A percentile compares a stretch with the other conserved stretches of the same genome.
phyloP scores from a whole-genome alignment of 345 rosid genomes.

The Citrus sp. region DNA sequence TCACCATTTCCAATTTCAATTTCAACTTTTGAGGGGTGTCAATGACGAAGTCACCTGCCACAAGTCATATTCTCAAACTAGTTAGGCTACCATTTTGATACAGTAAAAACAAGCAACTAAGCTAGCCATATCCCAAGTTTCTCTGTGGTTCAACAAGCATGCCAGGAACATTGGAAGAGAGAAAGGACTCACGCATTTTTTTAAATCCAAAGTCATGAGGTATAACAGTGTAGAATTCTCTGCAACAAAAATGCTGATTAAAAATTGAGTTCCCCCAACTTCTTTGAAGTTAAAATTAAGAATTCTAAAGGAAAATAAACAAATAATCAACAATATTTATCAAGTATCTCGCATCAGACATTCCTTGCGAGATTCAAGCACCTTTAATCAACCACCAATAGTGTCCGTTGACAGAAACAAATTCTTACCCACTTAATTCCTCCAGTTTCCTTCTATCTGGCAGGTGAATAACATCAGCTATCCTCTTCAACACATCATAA shows the following conservation, averaged over 20 bases:
- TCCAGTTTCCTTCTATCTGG: slow-evolving; percentile 51
- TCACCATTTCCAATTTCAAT: slow-evolving; percentile 84
- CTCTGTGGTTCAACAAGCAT: neutral
- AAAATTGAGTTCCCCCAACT: neutral
- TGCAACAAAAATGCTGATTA: slow-evolving; percentile 30
- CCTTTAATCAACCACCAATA: neutral
- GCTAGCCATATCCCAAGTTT: neutral
- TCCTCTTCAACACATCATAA: slow-evolving; percentile 72
- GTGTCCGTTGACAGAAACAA: neutral
- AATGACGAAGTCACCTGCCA: slow-evolving; percentile 82
- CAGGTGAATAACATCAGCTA: slow-evolving; percentile 54
- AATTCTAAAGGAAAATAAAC: neutral
- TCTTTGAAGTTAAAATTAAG: neutral
- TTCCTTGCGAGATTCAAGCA: neutral
- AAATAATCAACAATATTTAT: neutral
- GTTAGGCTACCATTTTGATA: neutral
- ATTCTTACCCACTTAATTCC: slow-evolving; percentile 74
- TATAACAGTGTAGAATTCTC: slow-evolving; percentile 85
- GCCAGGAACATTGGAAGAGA: slow-evolving; percentile 3
- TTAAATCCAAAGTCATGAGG: slow-evolving; percentile 91
- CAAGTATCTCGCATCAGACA: neutral
- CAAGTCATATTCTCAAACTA: slow-evolving; percentile 15
- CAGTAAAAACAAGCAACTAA: neutral
- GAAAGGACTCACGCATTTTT: slow-evolving; percentile 72
- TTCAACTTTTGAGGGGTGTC: slow-evolving; percentile 84